Percentiles rank a stretch among this genome's conserved stretches.
Conservation (phyloP, 805 yeast species). For the Candida ficus region DNA sequence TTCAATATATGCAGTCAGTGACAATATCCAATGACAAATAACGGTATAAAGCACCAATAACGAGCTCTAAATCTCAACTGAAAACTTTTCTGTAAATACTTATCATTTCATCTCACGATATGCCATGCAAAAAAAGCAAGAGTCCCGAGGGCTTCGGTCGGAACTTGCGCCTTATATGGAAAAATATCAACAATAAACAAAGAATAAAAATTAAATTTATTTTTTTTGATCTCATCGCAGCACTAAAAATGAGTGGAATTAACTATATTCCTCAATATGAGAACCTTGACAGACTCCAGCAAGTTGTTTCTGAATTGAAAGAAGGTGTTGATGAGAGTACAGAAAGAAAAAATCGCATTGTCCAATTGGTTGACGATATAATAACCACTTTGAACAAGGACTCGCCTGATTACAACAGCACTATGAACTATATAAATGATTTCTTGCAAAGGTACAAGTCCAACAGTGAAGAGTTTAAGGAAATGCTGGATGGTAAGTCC, state of each 20-base stretch:
- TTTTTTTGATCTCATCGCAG: too few relatives aligned
- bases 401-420: slow-evolving; percentile 3
- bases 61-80: too few relatives aligned
- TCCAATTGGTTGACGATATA: slow-evolving; percentile 14
- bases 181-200: too few relatives aligned
- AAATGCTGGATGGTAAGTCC: neutral
- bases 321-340: slow-evolving; percentile 5
- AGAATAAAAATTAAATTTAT: too few relatives aligned
- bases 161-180: too few relatives aligned
- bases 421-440: slow-evolving; percentile 7
- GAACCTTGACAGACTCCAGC: slow-evolving; percentile 16
- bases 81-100: too few relatives aligned
- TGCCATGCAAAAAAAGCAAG: too few relatives aligned
- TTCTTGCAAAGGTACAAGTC: slow-evolving; percentile 9
- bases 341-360: slow-evolving; percentile 11
- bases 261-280: slow-evolving; percentile 21
- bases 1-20: too few relatives aligned
- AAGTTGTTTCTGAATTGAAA: slow-evolving; percentile 12
- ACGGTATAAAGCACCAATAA: too few relatives aligned
- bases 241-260: slow-evolving; percentile 2
- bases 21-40: too few relatives aligned
- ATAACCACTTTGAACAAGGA: slow-evolving; percentile 14
- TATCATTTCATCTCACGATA: too few relatives aligned
- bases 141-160: too few relatives aligned
- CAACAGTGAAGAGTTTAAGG: neutral